Evolutionary conservation across 1,139 yeast genomes (phyloP).

Genomic region (Tardiomyces digboiensis): DNA sequence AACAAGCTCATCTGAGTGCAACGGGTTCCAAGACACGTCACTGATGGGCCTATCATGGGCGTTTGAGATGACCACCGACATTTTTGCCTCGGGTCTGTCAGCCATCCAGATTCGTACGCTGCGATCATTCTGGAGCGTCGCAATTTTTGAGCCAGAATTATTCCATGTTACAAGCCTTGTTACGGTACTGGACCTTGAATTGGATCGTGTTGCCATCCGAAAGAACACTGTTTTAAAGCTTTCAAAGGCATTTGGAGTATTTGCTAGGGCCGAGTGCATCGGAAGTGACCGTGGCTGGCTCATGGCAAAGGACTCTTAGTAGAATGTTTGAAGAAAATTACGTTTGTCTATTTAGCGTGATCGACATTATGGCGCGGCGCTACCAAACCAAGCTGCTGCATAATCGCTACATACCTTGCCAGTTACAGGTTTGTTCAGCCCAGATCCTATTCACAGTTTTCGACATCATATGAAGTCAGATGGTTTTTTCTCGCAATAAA

Average conservation of each 20-base stretch:
- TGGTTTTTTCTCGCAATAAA: too few relatives aligned
- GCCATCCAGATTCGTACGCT: conserved; percentile 21
- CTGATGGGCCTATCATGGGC: conserved; percentile 39
- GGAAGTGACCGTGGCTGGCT: neutral
- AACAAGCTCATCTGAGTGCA: conserved; percentile 41
- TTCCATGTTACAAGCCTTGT: conserved; percentile 16
- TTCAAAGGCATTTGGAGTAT: neutral
- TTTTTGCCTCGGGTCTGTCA: conserved; percentile 14
- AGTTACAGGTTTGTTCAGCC: too few relatives aligned
- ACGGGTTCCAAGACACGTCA: conserved; percentile 53
- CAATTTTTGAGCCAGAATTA: conserved; percentile 18
- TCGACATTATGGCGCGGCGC: too few relatives aligned
- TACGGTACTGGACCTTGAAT: too few relatives aligned
- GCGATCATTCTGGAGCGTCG: conserved; percentile 17
- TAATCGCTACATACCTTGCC: too few relatives aligned
- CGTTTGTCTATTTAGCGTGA: too few relatives aligned
- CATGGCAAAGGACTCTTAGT: too few relatives aligned
- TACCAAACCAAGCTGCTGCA: too few relatives aligned
- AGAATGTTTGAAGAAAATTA: too few relatives aligned
- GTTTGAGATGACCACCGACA: conserved; percentile 13
- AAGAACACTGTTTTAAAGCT: neutral
- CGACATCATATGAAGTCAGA: too few relatives aligned
- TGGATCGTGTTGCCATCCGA: too few relatives aligned
- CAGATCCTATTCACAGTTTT: too few relatives aligned
- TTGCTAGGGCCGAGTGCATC: neutral